These are phyloP conservation scores for Erodium trifolium DNA, from an alignment of 441 rosid species.

Conservation along the genomic window DNA sequence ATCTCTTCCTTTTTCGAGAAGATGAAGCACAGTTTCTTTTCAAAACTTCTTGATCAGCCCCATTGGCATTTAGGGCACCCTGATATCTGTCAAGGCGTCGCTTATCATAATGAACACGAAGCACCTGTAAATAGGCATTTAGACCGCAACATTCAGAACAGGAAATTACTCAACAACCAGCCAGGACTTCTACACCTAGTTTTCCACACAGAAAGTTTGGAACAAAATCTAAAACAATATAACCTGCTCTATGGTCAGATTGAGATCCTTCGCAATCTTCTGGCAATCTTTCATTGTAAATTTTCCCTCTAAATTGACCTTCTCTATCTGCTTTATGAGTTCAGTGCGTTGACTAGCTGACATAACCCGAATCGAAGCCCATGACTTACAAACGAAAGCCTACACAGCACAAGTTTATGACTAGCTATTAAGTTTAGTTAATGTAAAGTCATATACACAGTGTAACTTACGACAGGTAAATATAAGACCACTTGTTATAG, in stretches of 20 bases:
- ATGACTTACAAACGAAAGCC: slow-evolving; percentile 67
- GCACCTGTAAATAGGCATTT: slow-evolving; percentile 44
- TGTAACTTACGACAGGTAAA: not conserved
- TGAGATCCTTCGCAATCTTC: slow-evolving; percentile 78
- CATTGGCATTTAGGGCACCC: slow-evolving; percentile 31
- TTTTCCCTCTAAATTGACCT: slow-evolving; percentile 37
- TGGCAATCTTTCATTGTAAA: slow-evolving; percentile 68
- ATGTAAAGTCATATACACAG: not conserved
- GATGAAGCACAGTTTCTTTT: slow-evolving; percentile 30
- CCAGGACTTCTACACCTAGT: not conserved
- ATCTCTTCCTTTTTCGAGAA: slow-evolving; percentile 51
- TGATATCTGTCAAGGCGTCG: slow-evolving; percentile 37
- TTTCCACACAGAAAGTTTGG: not conserved
- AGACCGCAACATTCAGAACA: slow-evolving; percentile 10
- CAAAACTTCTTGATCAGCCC: slow-evolving; percentile 21
- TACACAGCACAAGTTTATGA: slow-evolving; percentile 26
- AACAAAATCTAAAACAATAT: slow-evolving; percentile 17
- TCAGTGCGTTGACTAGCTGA: slow-evolving; percentile 77
- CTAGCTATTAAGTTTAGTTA: not conserved
- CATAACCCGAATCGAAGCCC: slow-evolving; percentile 74
- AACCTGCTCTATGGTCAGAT: slow-evolving; percentile 84
- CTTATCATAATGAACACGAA: slow-evolving; percentile 62
- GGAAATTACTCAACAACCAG: slow-evolving; percentile 2
- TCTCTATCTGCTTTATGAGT: slow-evolving; percentile 44
- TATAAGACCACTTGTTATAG: not conserved